phyloP scores from a whole-genome alignment of 805 yeast species.

The Metschnikowia vanudenii region DNA sequence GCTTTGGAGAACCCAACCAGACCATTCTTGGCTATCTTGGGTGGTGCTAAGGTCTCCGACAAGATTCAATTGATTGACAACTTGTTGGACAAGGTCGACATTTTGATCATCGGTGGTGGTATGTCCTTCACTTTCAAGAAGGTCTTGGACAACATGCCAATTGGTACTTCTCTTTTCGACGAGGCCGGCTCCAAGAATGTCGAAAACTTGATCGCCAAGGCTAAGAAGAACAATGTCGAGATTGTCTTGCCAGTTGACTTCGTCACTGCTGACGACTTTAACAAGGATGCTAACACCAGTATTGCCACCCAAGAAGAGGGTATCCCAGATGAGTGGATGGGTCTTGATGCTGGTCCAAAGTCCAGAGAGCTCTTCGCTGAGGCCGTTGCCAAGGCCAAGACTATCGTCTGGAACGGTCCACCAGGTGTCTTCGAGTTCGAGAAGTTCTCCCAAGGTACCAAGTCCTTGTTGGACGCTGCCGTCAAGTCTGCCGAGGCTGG shows the following conservation, averaged over 20 bases:
- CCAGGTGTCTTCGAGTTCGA: slow-evolving; percentile 99
- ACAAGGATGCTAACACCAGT: slow-evolving; percentile 84
- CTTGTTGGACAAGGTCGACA: slow-evolving; percentile 91
- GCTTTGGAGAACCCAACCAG: slow-evolving; percentile 97
- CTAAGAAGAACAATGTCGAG: slow-evolving; percentile 93
- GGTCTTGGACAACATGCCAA: slow-evolving; percentile 77
- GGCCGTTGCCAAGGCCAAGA: slow-evolving; percentile 89
- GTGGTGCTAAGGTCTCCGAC: slow-evolving; percentile 99
- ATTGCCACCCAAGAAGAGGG: slow-evolving; percentile 86
- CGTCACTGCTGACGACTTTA: slow-evolving; percentile 92
- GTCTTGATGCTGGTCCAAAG: slow-evolving; percentile 94
- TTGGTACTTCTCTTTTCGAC: slow-evolving; percentile 92
- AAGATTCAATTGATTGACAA: slow-evolving; percentile 98
- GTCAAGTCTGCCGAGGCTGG: slow-evolving; percentile 85
- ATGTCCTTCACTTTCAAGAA: slow-evolving; percentile 99
- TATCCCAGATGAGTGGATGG: slow-evolving; percentile 93
- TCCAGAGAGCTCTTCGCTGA: slow-evolving; percentile 74
- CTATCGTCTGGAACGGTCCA: slow-evolving; percentile 99
- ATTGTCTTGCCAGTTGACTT: slow-evolving; percentile 93
- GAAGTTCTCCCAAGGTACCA: slow-evolving; percentile 87
- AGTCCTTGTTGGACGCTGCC: slow-evolving; percentile 82
- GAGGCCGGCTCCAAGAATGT: slow-evolving; percentile 94
- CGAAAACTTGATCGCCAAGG: slow-evolving; percentile 89
- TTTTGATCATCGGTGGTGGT: slow-evolving; percentile 97
- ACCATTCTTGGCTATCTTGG: slow-evolving; percentile 97